Conservation (phyloP, 1,284 basidiomycete genomes). For the Tilletiopsis washingtonensis region DNA sequence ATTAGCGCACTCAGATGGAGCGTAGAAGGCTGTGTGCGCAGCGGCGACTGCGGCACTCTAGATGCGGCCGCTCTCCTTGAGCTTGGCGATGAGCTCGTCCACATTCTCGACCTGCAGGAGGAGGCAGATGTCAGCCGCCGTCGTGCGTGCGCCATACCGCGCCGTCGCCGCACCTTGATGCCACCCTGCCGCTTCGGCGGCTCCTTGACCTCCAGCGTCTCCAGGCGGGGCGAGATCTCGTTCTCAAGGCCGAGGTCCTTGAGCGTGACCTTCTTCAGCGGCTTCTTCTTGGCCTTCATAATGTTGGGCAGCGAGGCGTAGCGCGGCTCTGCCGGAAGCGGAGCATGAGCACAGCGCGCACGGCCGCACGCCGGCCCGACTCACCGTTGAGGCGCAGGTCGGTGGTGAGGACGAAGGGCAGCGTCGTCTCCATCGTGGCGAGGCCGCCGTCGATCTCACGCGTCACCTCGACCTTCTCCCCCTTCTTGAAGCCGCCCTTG, state of each 20-base stretch:
- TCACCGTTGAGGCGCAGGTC: conserved; percentile 60
- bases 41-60: conserved; percentile 23
- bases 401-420: conserved; percentile 86
- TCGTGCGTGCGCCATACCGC: neutral
- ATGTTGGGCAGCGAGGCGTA: conserved; percentile 48
- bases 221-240: conserved; percentile 64
- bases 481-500: conserved; percentile 54
- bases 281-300: conserved; percentile 87
- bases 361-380: conserved; percentile 2
- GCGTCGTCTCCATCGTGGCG: conserved; percentile 68
- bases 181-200: conserved; percentile 87
- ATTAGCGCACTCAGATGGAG: too few relatives aligned
- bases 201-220: conserved; percentile 83
- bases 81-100: conserved; percentile 79
- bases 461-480: conserved; percentile 65
- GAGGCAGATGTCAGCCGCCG: conserved; percentile 33
- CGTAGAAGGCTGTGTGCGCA: too few relatives aligned
- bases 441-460: conserved; percentile 92
- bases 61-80: conserved; percentile 78
- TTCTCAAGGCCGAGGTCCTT: conserved; percentile 72
- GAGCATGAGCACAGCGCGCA: neutral
- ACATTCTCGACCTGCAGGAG: conserved; percentile 76
- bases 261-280: conserved; percentile 73
- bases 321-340: conserved; percentile 32
- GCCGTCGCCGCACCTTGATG: conserved; percentile 63